phyloP scores from a whole-genome alignment of 2,329 filamentous ascomycete genomes.

The Leptographium procerum region DNA sequence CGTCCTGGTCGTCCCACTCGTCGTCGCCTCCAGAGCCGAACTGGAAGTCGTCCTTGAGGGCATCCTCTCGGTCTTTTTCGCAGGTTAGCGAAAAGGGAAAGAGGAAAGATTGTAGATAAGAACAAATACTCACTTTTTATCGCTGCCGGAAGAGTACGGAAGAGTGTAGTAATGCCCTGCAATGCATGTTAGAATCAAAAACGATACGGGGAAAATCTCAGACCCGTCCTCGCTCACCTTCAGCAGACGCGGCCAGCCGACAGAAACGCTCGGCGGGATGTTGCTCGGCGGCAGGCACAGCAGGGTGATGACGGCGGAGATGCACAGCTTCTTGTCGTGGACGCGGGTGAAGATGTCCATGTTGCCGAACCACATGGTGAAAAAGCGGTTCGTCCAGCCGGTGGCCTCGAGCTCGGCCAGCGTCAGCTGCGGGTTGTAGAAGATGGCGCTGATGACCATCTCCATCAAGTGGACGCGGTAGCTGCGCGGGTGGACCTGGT shows the following conservation, averaged over 20 bases:
- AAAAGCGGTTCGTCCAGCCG: constrained; percentile 97
- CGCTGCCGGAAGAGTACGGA: constrained; percentile 80
- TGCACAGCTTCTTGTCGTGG: constrained; percentile 97
- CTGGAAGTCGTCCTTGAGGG: constrained; percentile 76
- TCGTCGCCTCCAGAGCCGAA: constrained; percentile 61
- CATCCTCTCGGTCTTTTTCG: constrained; percentile 68
- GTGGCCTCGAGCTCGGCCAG: constrained; percentile 82
- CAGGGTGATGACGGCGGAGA: constrained; percentile 81
- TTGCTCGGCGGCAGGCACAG: constrained; percentile 69
- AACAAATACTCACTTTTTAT: constrained; percentile 58
- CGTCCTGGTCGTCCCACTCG: constrained; percentile 65
- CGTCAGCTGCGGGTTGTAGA: constrained; percentile 85
- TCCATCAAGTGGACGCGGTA: constrained; percentile 97
- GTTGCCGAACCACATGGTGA: constrained; percentile 94
- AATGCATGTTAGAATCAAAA: not conserved
- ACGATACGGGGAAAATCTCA: not conserved
- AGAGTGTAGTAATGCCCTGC: constrained; percentile 72
- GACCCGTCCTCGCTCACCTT: constrained; percentile 23
- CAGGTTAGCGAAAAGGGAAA: not conserved
- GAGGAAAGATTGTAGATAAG: no score
- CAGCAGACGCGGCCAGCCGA: constrained; percentile 86
- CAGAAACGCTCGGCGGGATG: constrained; percentile 83
- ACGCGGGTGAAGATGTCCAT: constrained; percentile 90
- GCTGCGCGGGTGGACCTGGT: constrained; percentile 66
- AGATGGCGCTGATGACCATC: constrained; percentile 95